Base-by-base conservation (phyloP, 164 flowering plant species). In the Dillenia turbinata region DNA sequence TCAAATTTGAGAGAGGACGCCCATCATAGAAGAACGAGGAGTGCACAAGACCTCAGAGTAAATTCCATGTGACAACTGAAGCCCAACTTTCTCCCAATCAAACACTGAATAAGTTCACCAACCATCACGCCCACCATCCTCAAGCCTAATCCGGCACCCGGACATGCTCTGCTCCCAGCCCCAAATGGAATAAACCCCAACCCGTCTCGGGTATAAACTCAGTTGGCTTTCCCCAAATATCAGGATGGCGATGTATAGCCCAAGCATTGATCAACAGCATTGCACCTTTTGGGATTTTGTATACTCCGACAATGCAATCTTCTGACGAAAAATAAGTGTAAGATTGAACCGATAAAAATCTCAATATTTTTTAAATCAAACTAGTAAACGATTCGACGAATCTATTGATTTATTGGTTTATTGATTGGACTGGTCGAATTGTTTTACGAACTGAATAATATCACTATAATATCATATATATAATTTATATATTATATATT, bases 81-180 rank as follows among this genome's bases (percentile, higher is more conserved):
- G 33, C 33, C 33, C 33, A 44, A 57, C 47, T 10, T 43, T 17
- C 48, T 57, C 48, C 60, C 60, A 57, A 0, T 57, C 48, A 11
- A 57, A 48, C 60, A 57, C 48, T 57, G 60, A 13, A 57, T 44
- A 10, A 57, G 17, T 43, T 48, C 26, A 4, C 60, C 60, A 16
- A 57, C 43, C 10, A 48, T 15, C 16, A 57, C 10, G 17, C 19
- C 17, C 5, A 57, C 48, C 47, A 57, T 19, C 8, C 48, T 43
- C 45, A 9, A 2, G 8, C 33, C 58, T 45, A 55, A 24, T 5
- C 14, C 58, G 2, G 19, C 58, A 7, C 44, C 58, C 11, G 58
- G 58, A 24, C 58, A 55, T 5, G 33, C 45, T 40, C 58, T 55
- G 15, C 58, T 24, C 44, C 58, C 58, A 6, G 45, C 19, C 58